A percentile compares a stretch with the other conserved stretches of the same genome.
phyloP scores from a whole-genome alignment of 106 monocot species.

The Triglochin maritima region DNA sequence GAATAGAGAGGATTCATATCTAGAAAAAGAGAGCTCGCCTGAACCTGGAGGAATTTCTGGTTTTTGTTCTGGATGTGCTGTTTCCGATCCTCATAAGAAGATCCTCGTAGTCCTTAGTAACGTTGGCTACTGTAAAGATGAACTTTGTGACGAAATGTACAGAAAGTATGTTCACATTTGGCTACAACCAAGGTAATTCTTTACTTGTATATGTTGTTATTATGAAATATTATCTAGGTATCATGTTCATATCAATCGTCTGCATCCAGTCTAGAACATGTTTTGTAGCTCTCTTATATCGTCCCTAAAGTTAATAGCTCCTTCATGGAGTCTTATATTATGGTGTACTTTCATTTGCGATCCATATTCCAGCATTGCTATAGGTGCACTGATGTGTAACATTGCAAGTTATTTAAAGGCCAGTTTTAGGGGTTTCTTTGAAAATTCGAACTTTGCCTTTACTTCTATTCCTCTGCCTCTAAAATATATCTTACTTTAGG shows the following conservation, averaged over 20 bases:
- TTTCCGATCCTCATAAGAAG: slow-evolving; percentile 62
- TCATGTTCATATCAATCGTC: too few relatives aligned
- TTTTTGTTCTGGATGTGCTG: slow-evolving; percentile 22
- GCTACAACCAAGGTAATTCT: slow-evolving; percentile 50
- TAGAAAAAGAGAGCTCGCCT: slow-evolving; percentile 44
- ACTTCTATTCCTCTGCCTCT: not conserved
- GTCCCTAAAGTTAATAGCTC: too few relatives aligned
- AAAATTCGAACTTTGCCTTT: not conserved
- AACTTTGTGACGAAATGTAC: slow-evolving; percentile 67
- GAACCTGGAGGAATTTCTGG: slow-evolving; percentile 32
- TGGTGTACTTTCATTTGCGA: too few relatives aligned
- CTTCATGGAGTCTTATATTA: too few relatives aligned
- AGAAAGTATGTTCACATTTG: slow-evolving; percentile 81
- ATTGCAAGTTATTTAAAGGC: too few relatives aligned
- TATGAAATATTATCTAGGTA: too few relatives aligned
- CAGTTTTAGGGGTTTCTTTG: not conserved
- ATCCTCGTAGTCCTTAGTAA: slow-evolving; percentile 82
- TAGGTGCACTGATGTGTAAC: too few relatives aligned
- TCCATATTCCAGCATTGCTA: too few relatives aligned
- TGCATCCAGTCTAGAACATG: too few relatives aligned
- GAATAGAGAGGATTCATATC: slow-evolving; percentile 37
- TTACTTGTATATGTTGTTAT: not conserved
- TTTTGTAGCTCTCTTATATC: too few relatives aligned
- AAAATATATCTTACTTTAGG: slow-evolving; percentile 23
- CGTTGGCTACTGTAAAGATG: slow-evolving; percentile 96